Evolutionary conservation across 169 alveolate species (phyloP).

Genomic region (Cystoisospora suis): DNA sequence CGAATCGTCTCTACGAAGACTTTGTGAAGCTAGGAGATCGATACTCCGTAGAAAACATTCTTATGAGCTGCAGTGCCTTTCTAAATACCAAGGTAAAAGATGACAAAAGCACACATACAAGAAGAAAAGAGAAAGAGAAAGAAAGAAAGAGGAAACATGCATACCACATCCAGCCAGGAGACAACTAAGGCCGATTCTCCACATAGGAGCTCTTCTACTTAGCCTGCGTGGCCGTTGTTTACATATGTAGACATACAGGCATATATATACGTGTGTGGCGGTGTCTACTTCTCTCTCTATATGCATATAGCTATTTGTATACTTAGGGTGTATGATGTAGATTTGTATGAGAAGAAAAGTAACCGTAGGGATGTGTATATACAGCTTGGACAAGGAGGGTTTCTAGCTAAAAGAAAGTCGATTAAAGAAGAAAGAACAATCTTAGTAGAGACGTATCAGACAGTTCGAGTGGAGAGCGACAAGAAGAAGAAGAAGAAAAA

Average conservation of each 20-base stretch:
- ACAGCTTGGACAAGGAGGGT: no score
- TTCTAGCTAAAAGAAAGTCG: no score
- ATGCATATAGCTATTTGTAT: background rate
- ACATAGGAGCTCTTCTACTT: background rate
- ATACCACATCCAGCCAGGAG: no score
- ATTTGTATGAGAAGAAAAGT: no score
- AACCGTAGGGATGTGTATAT: no score
- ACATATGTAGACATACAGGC: background rate
- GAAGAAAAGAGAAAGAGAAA: no score
- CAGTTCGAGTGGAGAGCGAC: no score
- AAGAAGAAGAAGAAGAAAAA: no score
- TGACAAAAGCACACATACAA: no score
- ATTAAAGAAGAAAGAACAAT: no score
- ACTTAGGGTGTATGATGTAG: background rate
- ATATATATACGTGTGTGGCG: background rate
- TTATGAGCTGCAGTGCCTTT: background rate
- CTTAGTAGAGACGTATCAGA: no score
- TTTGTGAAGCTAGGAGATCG: conserved; percentile 37
- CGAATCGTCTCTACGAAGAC: conserved; percentile 61
- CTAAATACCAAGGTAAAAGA: background rate
- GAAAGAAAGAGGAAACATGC: no score
- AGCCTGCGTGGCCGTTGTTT: background rate
- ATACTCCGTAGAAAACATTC: background rate
- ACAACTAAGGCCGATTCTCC: background rate
- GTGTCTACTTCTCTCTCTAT: background rate